Conservation (phyloP, 2,329 filamentous ascomycete species). For the Coniosporium tulheliwenetii region DNA sequence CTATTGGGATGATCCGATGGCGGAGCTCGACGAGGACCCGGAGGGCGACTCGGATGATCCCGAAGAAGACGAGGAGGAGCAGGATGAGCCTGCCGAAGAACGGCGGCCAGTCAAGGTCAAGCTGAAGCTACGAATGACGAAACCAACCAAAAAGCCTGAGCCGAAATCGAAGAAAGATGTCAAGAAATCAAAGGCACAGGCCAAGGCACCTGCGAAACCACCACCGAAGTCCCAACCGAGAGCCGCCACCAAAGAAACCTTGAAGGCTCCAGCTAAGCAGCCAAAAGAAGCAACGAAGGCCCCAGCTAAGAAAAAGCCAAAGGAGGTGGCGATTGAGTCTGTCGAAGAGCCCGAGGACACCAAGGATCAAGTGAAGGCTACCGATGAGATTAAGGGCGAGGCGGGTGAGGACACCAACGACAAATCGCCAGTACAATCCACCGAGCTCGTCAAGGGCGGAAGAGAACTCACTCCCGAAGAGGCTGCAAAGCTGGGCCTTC, state of each 20-base stretch:
- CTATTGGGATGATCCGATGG: no score
- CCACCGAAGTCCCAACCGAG: conserved; percentile 1
- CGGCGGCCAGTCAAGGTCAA: neutral
- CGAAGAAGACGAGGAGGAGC: conserved; percentile 8
- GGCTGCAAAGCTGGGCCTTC: neutral
- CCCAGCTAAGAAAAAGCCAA: conserved; percentile 10
- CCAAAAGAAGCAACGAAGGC: conserved; percentile 13
- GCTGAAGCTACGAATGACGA: neutral
- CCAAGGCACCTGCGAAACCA: conserved; percentile 3
- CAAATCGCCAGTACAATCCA: neutral
- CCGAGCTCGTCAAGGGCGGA: neutral
- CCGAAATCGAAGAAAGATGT: conserved; percentile 5
- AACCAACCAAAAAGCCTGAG: conserved; percentile 3
- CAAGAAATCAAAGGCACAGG: conserved; percentile 3
- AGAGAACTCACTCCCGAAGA: neutral
- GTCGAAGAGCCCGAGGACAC: conserved; percentile 2
- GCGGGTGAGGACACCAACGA: no score
- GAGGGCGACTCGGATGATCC: conserved; percentile 20
- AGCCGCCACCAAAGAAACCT: conserved; percentile 9
- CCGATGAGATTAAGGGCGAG: neutral
- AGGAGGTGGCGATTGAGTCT: conserved; percentile 16
- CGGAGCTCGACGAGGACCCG: conserved; percentile 15
- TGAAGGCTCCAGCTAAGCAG: conserved; percentile 2
- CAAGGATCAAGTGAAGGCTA: conserved; percentile 6
- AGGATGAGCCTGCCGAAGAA: conserved; percentile 10